Base-by-base conservation (phyloP, 345 rosid genomes). In the Salix dunnii region DNA sequence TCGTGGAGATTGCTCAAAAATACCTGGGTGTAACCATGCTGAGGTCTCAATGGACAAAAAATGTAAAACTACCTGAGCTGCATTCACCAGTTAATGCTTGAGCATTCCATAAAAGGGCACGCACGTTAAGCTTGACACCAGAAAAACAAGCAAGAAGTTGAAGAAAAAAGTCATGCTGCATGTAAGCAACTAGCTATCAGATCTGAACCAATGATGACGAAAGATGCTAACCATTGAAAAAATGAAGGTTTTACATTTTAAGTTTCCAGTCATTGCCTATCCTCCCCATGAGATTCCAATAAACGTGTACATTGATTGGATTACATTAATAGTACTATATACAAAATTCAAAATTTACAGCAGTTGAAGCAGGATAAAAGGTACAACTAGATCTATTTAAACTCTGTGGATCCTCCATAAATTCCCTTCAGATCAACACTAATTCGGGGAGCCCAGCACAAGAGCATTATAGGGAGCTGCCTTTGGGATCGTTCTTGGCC, bases 261-360 rank as follows among this genome's bases (percentile, higher is more conserved):
- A 13, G 9, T 60, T 51, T 46, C 31, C 62, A 5, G 33, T 3
- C 35, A 40, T 63, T 30, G 69, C 27, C 70, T 64, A 65, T 17
- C 20, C 20, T 49, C n/a, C 77, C 64, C 58, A 27, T 42, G 36
- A 18, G n/a, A 68, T 43, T 43, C 49, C 49, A 43, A 2, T 43
- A 17, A 46, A 65, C 33, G 70, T 20, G 48, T 64, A 43, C n/a
- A 13, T 31, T 74, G 31, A 25, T 43, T 30, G 71, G 31, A 66
- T 7, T 65, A n/a, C 20, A 30, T 36, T 21, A 3, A 35, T 30
- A 46, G 21, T 3, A 7, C 46, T 67, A 40, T 67, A 40, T 73
- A 73, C 76, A 73, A 42, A 58, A 38, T 18, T 51, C 40, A 35
- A 67, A 48, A 75, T 49, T 49, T 65, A 48, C 62, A 9, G 12